Evolutionary conservation across 2,329 filamentous ascomycete species (phyloP).

Genomic region (Sarocladium brachiariae): DNA sequence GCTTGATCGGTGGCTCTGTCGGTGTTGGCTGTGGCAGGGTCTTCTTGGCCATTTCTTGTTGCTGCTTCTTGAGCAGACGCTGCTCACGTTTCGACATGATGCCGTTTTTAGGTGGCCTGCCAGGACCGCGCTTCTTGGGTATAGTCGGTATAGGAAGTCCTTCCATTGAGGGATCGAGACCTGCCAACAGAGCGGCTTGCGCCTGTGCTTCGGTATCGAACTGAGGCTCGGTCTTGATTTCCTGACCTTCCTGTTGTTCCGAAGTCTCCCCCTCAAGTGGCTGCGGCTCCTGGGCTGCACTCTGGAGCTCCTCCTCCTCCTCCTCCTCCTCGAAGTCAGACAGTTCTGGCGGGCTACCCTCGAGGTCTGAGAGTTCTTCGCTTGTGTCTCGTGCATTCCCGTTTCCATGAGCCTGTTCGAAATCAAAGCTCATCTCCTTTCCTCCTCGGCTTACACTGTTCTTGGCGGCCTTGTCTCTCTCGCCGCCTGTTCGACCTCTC

Average conservation of each 20-base stretch:
- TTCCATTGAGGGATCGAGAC: slow-evolving; percentile 8
- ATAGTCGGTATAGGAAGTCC: slow-evolving; percentile 31
- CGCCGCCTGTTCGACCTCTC: slow-evolving; percentile 49
- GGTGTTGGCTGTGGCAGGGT: slow-evolving; percentile 39
- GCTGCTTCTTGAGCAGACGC: slow-evolving; percentile 43
- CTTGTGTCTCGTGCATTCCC: slow-evolving; percentile 51
- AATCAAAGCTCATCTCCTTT: slow-evolving; percentile 69
- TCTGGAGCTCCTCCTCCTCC: slow-evolving; percentile 28
- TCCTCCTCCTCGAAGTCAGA: slow-evolving; percentile 32
- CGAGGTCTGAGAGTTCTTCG: slow-evolving; percentile 41
- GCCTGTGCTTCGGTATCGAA: slow-evolving; percentile 5
- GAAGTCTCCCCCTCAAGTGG: slow-evolving; percentile 20
- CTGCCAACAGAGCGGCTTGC: slow-evolving; percentile 2
- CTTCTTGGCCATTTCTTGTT: slow-evolving; percentile 42
- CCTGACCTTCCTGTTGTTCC: slow-evolving; percentile 21
- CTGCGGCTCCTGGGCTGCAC: background rate
- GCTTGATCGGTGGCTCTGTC: slow-evolving; percentile 48
- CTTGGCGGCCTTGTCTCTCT: slow-evolving; percentile 43
- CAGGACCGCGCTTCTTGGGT: slow-evolving; percentile 66
- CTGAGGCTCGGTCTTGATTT: slow-evolving; percentile 21
- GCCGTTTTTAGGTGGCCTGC: slow-evolving; percentile 76
- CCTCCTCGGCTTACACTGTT: slow-evolving; percentile 45
- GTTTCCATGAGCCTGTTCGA: slow-evolving; percentile 55
- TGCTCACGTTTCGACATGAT: slow-evolving; percentile 76
- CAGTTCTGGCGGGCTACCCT: slow-evolving; percentile 32